Percentiles rank a stretch among this genome's conserved stretches.
Conservation (phyloP, 148 eudicot species). For the Vaccinium macrocarpon region DNA sequence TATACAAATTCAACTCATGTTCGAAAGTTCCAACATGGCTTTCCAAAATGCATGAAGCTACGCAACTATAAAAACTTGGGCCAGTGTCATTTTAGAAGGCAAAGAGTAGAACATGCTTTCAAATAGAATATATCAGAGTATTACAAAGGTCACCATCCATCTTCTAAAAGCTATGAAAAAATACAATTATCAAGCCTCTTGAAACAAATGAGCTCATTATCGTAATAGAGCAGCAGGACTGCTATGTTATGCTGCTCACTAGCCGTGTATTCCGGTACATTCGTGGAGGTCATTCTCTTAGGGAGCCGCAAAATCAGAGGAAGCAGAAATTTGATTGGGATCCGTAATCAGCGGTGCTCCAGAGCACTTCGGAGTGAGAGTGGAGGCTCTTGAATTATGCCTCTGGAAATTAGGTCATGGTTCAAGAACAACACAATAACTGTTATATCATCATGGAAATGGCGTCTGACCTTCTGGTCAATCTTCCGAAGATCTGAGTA, state of each 20-base stretch:
- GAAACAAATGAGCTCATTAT: constrained; percentile 8
- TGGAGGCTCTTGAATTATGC: constrained; percentile 43
- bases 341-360: constrained; percentile 37
- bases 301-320: constrained; percentile 1
- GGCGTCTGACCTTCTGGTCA: constrained; percentile 69
- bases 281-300: background rate
- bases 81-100: background rate
- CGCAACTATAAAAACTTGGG: background rate
- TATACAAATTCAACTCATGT: background rate
- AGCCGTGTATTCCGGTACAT: background rate
- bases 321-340: background rate
- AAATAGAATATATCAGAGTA: constrained; percentile 17
- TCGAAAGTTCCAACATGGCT: background rate
- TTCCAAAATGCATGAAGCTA: background rate
- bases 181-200: background rate
- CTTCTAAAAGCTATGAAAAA: background rate
- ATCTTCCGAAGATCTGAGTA: constrained; percentile 71
- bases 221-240: background rate
- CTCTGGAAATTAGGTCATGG: constrained; percentile 61
- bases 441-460: constrained; percentile 78
- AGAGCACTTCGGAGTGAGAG: constrained; percentile 58
- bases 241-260: constrained; percentile 6
- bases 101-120: constrained; percentile 12
- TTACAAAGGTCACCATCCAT: constrained; percentile 1
- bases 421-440: constrained; percentile 67